These are phyloP conservation scores for Aquilaria malaccensis DNA, from an alignment of 345 rosid species.

Conservation along the genomic window DNA sequence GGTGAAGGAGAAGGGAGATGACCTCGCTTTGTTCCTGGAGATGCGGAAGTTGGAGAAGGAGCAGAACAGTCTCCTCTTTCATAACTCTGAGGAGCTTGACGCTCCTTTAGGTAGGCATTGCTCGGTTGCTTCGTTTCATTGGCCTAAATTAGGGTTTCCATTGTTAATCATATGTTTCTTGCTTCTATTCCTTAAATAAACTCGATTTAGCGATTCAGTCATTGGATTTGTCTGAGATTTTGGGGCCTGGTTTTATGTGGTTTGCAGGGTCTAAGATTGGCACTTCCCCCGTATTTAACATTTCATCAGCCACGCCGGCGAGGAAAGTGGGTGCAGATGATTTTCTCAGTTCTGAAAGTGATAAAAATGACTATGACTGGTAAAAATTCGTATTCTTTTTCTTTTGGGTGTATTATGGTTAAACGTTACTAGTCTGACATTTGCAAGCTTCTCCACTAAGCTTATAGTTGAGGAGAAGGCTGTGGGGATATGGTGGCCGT, in stretches of 20 bases:
- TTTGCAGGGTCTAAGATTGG: too few species aligned
- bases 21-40: constrained; percentile 85
- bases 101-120: constrained; percentile 50
- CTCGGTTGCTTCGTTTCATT: not conserved
- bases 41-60: constrained; percentile 88
- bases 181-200: too few species aligned
- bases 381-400: constrained; percentile 13
- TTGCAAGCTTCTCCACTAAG: too few species aligned
- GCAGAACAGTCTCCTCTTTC: constrained; percentile 47
- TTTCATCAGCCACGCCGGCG: constrained; percentile 42
- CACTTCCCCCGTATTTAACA: constrained; percentile 37
- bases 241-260: too few species aligned
- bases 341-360: constrained; percentile 85
- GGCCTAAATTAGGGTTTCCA: too few species aligned
- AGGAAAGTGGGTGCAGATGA: constrained; percentile 68
- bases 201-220: constrained; percentile 34
- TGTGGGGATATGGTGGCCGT: too few species aligned
- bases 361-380: constrained; percentile 98
- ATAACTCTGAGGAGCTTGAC: constrained; percentile 59
- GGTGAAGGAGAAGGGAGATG: constrained; percentile 91
- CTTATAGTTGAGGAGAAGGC: too few species aligned
- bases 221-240: too few species aligned
- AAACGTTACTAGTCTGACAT: too few species aligned
- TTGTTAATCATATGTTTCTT: too few species aligned
- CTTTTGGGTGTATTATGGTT: too few species aligned